Evolutionary conservation across 2,329 filamentous ascomycete species (phyloP), one percentile per base, ranked within the genome.

Genomic region (Talaromyces marneffei): DNA sequence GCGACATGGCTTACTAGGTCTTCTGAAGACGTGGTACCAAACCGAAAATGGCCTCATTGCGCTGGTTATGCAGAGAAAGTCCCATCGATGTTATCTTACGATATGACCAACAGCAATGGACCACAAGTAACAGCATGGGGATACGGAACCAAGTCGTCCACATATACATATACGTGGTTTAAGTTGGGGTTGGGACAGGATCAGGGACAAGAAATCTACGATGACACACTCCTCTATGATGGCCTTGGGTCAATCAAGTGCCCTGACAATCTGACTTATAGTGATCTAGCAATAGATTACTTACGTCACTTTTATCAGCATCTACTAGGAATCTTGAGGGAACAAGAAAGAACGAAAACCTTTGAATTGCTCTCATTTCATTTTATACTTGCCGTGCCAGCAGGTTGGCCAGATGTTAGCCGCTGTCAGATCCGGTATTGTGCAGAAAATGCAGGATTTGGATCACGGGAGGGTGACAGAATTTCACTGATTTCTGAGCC

Each of bases 361-460:
- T 62, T 50, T 5, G 33, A 40, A 2, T 2, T 27, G 31, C 20
- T 57, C 23, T n/a, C 23, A 14, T 42, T 57, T 12, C 54, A 50
- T 27, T 62, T 62, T 35, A 33, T 57, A n/a, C 33, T 62, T 3
- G 60, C 60, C 4, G 54, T 46, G 3, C 60, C 60, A 3, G 60
- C 60, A 8, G 54, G 60, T 12, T 62, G 60, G 60, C 27, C 44
- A 12, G 42, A 57, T 10, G 9, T 10, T 3, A 44, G 18, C 1
- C 8, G 33, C 3, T 12, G 40, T 7, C 10, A 4, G 4, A 62
- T 62, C 8, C n/a, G 48, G 12, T 27, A 10, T 12, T 57, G 54
- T 46, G 61, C 61, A 1, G 18, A 39, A 23, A 16, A 20, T 2
- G 57, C 57, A 12, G 57, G 57, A 1, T 60, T 60, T 10, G 29